phyloP scores from a whole-genome alignment of 768 basidiomycete genomes.

The Crassisporium funariophilum region DNA sequence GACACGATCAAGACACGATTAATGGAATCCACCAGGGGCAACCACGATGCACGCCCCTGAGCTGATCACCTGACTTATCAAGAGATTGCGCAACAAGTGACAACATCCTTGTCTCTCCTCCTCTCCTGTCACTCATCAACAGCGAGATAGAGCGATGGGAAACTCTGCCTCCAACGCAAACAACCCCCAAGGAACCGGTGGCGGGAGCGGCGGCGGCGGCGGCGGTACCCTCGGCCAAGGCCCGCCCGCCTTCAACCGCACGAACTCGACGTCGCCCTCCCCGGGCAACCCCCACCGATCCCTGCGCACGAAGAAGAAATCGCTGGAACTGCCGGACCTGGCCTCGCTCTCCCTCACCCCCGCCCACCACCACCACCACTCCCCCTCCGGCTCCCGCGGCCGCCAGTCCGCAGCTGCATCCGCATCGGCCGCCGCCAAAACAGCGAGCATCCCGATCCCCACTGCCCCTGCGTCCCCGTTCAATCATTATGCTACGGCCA shows the following conservation, averaged over 20 bases:
- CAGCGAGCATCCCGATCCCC: conserved; percentile 44
- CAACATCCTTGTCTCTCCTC: no score
- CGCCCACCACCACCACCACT: no score
- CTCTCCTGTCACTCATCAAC: no score
- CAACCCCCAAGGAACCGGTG: not conserved
- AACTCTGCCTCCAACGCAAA: conserved; percentile 13
- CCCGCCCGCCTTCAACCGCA: conserved; percentile 8
- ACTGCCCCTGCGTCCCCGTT: conserved; percentile 22
- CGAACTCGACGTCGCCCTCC: conserved; percentile 42
- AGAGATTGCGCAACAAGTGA: no score
- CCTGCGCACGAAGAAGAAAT: conserved; percentile 68
- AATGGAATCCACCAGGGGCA: no score
- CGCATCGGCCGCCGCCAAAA: conserved; percentile 28
- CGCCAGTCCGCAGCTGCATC: conserved; percentile 17
- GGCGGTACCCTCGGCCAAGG: no score
- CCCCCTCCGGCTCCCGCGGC: conserved; percentile 6
- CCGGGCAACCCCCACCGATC: conserved; percentile 55
- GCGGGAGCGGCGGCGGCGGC: not conserved
- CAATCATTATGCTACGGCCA: conserved; percentile 24
- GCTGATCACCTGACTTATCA: no score
- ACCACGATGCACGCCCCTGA: no score
- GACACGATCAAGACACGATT: no score
- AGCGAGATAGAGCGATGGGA: conserved; percentile 16
- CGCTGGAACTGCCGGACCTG: conserved; percentile 77
- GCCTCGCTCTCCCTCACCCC: conserved; percentile 36